phyloP scores from a whole-genome alignment of 2,329 filamentous ascomycete species.

The Colletotrichum neosansevieriae region DNA sequence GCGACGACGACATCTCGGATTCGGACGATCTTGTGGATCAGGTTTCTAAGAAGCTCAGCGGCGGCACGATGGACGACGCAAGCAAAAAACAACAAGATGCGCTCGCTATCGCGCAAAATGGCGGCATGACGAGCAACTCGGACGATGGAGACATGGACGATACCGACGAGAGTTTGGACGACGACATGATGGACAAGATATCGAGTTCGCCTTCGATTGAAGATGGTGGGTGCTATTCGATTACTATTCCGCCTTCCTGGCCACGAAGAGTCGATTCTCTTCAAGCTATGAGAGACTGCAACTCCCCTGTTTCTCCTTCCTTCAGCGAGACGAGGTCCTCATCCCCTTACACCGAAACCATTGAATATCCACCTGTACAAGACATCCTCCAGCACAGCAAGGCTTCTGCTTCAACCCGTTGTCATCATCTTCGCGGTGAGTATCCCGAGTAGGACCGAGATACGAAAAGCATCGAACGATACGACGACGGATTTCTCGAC shows the following conservation, averaged over 20 bases:
- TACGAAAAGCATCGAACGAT: conserved; percentile 41
- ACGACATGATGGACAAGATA: conserved; percentile 98
- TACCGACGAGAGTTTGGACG: conserved; percentile 80
- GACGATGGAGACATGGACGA: conserved; percentile 76
- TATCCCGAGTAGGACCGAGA: conserved; percentile 50
- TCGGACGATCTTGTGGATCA: conserved; percentile 59
- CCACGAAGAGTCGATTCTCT: conserved; percentile 60
- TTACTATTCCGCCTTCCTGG: conserved; percentile 53
- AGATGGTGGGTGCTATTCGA: conserved; percentile 85
- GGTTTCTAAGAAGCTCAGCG: conserved; percentile 54
- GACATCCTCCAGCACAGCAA: conserved; percentile 48
- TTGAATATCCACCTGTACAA: conserved; percentile 49
- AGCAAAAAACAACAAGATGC: conserved; percentile 53
- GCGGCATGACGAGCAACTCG: conserved; percentile 60
- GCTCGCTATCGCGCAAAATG: conserved; percentile 72
- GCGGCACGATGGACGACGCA: conserved; percentile 42
- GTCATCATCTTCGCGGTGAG: conserved; percentile 65
- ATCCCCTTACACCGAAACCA: conserved; percentile 57
- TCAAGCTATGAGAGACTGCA: conserved; percentile 47
- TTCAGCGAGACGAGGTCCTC: conserved; percentile 52
- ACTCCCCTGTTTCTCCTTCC: conserved; percentile 48
- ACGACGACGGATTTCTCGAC: conserved; percentile 40
- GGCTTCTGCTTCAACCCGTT: conserved; percentile 47
- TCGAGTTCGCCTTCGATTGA: conserved; percentile 99
- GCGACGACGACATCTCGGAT: conserved; percentile 57